phyloP scores from a whole-genome alignment of 345 rosid genomes.

The Aquilaria yunnanensis region DNA sequence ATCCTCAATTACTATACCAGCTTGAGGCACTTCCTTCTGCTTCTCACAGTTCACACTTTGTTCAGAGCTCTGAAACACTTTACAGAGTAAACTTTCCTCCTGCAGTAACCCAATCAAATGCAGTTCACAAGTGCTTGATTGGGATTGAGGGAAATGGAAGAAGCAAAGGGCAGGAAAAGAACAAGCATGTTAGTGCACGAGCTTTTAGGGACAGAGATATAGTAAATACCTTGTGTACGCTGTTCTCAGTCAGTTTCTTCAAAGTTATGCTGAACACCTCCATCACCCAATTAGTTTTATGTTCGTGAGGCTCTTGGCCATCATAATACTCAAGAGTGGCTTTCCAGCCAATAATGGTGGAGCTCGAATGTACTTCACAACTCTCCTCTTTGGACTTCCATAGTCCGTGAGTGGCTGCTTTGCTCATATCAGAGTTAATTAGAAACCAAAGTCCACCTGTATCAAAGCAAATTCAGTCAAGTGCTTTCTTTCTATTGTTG shows the following conservation, averaged over 20 bases:
- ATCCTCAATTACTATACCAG: background rate
- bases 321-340: constrained; percentile 29
- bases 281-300: constrained; percentile 40
- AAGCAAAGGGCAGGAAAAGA: background rate
- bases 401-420: constrained; percentile 15
- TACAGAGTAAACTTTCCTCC: constrained; percentile 31
- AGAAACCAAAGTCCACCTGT: constrained; percentile 38
- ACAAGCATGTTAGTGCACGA: background rate
- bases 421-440: constrained; percentile 15
- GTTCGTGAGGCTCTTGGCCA: constrained; percentile 23
- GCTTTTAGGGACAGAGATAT: background rate
- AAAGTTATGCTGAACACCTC: constrained; percentile 27
- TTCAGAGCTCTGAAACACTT: constrained; percentile 21
- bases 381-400: constrained; percentile 41
- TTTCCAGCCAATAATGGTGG: constrained; percentile 38
- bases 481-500: background rate
- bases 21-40: constrained; percentile 2
- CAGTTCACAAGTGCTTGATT: constrained; percentile 13
- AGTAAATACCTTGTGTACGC: constrained; percentile 25
- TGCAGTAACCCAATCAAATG: constrained; percentile 30
- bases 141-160: constrained; percentile 14
- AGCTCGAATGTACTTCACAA: constrained; percentile 24
- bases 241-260: constrained; percentile 19
- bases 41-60: constrained; percentile 7
- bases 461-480: constrained; percentile 2